These are phyloP conservation scores for Gentiana straminea DNA, from an alignment of 257 asterid species.

Conservation along the genomic window DNA sequence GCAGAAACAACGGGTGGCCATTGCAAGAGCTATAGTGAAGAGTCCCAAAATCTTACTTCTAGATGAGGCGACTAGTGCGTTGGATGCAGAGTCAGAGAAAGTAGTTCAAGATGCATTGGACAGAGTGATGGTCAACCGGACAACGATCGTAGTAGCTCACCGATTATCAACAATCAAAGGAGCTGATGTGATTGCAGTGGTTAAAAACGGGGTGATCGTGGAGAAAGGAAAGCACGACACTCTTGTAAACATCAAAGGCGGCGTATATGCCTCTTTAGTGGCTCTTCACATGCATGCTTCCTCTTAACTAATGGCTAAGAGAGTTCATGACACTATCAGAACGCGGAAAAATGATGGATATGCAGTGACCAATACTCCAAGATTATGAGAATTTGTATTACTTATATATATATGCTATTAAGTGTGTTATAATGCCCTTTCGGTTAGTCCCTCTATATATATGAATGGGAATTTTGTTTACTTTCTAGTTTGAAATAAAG, in stretches of 20 bases:
- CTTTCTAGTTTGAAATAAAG: no score
- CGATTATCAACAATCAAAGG: constrained; percentile 68
- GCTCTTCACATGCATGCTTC: constrained; percentile 47
- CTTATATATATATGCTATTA: background rate
- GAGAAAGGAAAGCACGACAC: constrained; percentile 76
- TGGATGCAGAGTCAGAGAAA: constrained; percentile 81
- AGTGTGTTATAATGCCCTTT: background rate
- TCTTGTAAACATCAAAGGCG: constrained; percentile 52
- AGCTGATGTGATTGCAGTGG: constrained; percentile 75
- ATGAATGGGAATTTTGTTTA: no score
- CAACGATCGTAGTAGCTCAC: constrained; percentile 79
- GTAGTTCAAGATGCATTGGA: constrained; percentile 79
- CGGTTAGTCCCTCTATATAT: no score
- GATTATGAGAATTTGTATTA: background rate
- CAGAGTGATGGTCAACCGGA: constrained; percentile 56
- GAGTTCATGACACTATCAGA: no score
- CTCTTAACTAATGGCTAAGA: background rate
- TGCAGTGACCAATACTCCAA: no score
- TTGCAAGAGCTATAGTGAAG: constrained; percentile 76
- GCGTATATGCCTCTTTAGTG: constrained; percentile 57
- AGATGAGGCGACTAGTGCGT: constrained; percentile 79
- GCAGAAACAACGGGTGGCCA: constrained; percentile 86
- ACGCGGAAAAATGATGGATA: no score
- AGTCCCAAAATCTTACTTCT: constrained; percentile 57
- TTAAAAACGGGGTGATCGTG: constrained; percentile 60